Evolutionary conservation across 1,284 basidiomycete species (phyloP).

Genomic region (Heliocybe sulcata): DNA sequence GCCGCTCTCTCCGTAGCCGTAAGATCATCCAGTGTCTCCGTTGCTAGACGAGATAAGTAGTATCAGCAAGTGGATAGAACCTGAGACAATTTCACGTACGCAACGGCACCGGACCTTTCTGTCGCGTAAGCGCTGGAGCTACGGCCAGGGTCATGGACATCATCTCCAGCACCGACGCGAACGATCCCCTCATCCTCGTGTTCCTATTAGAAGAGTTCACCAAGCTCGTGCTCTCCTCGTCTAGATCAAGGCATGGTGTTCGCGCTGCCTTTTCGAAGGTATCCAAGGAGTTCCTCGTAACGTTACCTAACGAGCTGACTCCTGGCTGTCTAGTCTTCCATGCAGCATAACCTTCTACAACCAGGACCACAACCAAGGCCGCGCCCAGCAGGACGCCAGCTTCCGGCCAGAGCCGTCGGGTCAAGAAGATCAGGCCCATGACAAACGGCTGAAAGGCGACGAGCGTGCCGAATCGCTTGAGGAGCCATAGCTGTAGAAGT

Average conservation of each 20-base stretch:
- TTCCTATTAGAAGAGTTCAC: conserved; percentile 36
- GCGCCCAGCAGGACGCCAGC: conserved; percentile 54
- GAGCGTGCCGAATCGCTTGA: conserved; percentile 60
- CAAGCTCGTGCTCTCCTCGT: conserved; percentile 45
- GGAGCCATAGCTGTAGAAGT: conserved; percentile 63
- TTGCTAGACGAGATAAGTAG: conserved; percentile 30
- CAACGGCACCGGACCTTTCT: conserved; percentile 56
- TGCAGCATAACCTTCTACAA: conserved; percentile 50
- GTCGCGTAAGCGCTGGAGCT: conserved; percentile 49
- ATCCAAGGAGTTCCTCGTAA: conserved; percentile 50
- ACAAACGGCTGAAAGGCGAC: conserved; percentile 67
- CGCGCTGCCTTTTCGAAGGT: conserved; percentile 40
- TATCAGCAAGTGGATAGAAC: conserved; percentile 6
- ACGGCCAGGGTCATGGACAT: conserved; percentile 71
- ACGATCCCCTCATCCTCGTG: conserved; percentile 49
- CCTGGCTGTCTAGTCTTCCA: conserved; percentile 43
- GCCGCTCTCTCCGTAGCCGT: conserved; percentile 71
- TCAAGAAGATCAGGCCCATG: conserved; percentile 65
- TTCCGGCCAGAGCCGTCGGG: conserved; percentile 60
- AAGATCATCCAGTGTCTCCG: conserved; percentile 72
- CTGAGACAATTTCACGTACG: conserved; percentile 33
- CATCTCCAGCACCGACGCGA: conserved; percentile 74
- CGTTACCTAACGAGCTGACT: conserved; percentile 39
- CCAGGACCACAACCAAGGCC: conserved; percentile 43
- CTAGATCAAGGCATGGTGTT: conserved; percentile 27